Evolutionary conservation across 2,329 filamentous ascomycete genomes (phyloP), one percentile per base, ranked within the genome.

Genomic region (Metarhizium sp.): DNA sequence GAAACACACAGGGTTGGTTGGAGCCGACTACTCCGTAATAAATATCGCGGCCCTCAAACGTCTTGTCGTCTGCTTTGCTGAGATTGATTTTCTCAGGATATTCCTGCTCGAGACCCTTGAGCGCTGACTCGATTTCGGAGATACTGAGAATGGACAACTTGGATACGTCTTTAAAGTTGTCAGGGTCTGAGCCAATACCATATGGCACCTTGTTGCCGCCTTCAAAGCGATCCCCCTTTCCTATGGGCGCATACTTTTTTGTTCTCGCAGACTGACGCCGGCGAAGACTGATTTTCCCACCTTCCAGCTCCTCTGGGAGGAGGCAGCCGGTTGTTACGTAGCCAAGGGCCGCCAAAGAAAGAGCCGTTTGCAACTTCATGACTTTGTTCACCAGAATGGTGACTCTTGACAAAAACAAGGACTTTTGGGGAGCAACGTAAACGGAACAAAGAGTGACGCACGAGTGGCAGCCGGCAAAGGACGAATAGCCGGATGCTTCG

Each of bases 1-100:
- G 67, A 62, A 78, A 79, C 32, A 80, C 73, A 40, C 75, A 72
- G 60, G 78, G 77, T 5, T 70, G 71, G 25, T 38, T 2, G 14
- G 11, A 25, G n/a, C 78, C 78, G 38, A 79, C 69, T 55, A 71
- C 71, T n/a, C 64, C 69, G 6, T 72, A 75, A 25, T 68, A 61
- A 18, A 75, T 65, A 3, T 65, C 66, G 3, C 70, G 69, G 29
- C 71, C 70, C 49, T 78, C 69, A 59, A 74, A 34, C 32, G 32
- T 70, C 0, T 76, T 78, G 61, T 68, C 69, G 60, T 73, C 64
- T 0, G 76, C 75, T 1, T 75, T 65, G 2, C 67, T 68, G 57
- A 79, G 70, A 16, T 73, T 67, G 52, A 64, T 64, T 29, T 77
- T 65, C 4, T 71, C 66, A 32, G 67, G 62, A 29, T 73, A 78